These are phyloP conservation scores for Rhodofomes roseus DNA, from an alignment of 1,284 basidiomycete genomes.

Conservation along the genomic window DNA sequence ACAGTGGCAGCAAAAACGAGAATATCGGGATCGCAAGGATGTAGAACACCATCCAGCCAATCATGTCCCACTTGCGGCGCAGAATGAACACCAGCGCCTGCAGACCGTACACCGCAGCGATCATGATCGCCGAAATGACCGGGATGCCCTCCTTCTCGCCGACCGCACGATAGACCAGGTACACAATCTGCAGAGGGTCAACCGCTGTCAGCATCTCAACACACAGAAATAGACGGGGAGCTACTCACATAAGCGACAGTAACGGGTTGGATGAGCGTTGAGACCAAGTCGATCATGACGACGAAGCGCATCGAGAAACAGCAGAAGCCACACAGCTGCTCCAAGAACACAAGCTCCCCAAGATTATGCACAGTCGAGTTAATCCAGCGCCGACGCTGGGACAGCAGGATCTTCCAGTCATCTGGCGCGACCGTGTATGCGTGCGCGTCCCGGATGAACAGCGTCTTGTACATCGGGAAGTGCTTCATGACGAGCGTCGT, in stretches of 20 bases:
- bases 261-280: slow-evolving; percentile 86
- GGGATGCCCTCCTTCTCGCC: slow-evolving; percentile 66
- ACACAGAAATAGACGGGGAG: background rate
- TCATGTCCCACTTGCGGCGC: slow-evolving; percentile 92
- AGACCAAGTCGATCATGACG: slow-evolving; percentile 92
- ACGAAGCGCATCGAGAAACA: slow-evolving; percentile 99
- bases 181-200: slow-evolving; percentile 67
- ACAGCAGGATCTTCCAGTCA: slow-evolving; percentile 92
- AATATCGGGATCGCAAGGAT: slow-evolving; percentile 89
- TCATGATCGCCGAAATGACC: slow-evolving; percentile 82
- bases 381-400: slow-evolving; percentile 98
- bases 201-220: slow-evolving; percentile 2
- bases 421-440: slow-evolving; percentile 91
- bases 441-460: slow-evolving; percentile 91
- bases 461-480: slow-evolving; percentile 90
- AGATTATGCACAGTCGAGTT: slow-evolving; percentile 99
- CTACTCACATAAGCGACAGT: slow-evolving; percentile 88
- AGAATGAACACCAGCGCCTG: slow-evolving; percentile 86
- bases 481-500: slow-evolving; percentile 95
- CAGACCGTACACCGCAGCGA: slow-evolving; percentile 90
- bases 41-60: slow-evolving; percentile 97
- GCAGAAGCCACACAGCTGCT: slow-evolving; percentile 95
- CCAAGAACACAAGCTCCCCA: slow-evolving; percentile 88
- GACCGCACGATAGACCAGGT: slow-evolving; percentile 78
- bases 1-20: slow-evolving; percentile 91